Evolutionary conservation across 495 filamentous ascomycete species (phyloP).

Genomic region (Penicillium coprophilum): DNA sequence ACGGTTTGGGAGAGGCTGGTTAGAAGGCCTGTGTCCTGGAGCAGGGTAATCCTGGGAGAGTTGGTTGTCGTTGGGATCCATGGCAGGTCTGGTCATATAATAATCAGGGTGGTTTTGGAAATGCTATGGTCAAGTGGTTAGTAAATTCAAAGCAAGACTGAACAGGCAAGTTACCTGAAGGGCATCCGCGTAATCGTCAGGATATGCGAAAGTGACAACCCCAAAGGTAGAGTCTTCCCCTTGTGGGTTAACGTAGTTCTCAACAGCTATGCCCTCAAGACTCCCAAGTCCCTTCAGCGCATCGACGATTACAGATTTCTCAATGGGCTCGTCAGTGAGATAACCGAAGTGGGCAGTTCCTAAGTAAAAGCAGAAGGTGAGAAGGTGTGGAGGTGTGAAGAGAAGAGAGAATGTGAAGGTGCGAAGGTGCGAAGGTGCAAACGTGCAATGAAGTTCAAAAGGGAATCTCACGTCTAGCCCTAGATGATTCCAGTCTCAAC

Average conservation of each 20-base stretch:
- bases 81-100: neutral
- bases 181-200: conserved; percentile 4
- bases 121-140: neutral
- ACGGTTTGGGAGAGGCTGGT: neutral
- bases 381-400: neutral
- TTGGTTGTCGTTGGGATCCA: neutral
- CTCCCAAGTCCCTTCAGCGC: neutral
- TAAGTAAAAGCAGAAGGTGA: neutral
- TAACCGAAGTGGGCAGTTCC: conserved; percentile 1
- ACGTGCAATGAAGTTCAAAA: neutral
- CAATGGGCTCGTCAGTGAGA: neutral
- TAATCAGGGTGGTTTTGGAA: neutral
- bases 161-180: neutral
- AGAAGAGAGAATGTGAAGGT: neutral
- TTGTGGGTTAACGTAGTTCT: neutral
- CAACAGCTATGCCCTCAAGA: neutral
- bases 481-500: conserved; percentile 2
- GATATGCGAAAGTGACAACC: conserved; percentile 3
- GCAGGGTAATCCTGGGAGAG: neutral
- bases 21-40: neutral
- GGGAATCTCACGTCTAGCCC: conserved; percentile 1
- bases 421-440: neutral
- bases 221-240: neutral
- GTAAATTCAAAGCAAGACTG: neutral
- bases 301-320: neutral